phyloP scores from a whole-genome alignment of 129 eudicot genomes.

The Flaveria sonorensis region DNA sequence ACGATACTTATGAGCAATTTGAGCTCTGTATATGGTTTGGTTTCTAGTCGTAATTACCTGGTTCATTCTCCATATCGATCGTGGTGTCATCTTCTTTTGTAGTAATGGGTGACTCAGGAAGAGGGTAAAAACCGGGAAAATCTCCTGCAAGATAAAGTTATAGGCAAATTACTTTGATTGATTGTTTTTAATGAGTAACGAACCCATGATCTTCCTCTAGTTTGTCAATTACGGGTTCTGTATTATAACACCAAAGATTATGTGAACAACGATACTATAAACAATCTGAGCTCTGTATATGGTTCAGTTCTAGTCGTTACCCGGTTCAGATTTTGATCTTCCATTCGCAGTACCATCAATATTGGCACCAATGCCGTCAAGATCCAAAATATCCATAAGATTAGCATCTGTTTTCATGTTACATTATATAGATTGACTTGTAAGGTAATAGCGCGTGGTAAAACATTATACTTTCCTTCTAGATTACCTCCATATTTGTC shows the following conservation, averaged over 20 bases:
- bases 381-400: conserved; percentile 18
- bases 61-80: too few species aligned
- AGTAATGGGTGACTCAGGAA: conserved; percentile 13
- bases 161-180: neutral
- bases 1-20: too few species aligned
- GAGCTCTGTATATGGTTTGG: too few species aligned
- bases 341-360: neutral
- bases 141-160: too few species aligned
- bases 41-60: too few species aligned
- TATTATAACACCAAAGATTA: conserved; percentile 8
- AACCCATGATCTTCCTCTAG: too few species aligned
- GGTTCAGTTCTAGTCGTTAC: conserved; percentile 2
- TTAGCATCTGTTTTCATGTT: neutral
- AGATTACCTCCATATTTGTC: conserved; percentile 9
- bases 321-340: neutral
- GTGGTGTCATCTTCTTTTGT: neutral
- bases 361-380: conserved; percentile 2
- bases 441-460: neutral
- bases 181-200: too few species aligned
- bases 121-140: too few species aligned
- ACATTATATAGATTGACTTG: neutral
- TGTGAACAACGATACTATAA: neutral
- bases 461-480: neutral
- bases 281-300: neutral
- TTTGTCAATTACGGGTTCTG: too few species aligned